Conservation (phyloP, 2,329 filamentous ascomycete genomes). For the Rhynchosporium secalis region DNA sequence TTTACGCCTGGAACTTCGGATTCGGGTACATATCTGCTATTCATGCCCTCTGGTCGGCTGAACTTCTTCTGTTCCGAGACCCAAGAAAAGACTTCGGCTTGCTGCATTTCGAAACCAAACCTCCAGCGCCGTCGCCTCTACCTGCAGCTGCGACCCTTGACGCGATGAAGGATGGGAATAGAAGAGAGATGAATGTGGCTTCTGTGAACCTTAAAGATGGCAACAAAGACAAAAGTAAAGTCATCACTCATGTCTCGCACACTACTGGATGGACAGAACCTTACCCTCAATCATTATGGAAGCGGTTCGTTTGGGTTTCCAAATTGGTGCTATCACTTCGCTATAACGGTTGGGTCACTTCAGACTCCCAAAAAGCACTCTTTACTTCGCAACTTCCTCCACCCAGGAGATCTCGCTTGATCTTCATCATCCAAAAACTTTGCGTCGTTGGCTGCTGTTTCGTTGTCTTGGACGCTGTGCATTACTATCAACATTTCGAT, state of each 20-base stretch:
- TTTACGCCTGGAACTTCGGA: conserved; percentile 17
- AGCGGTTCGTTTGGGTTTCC: conserved; percentile 17
- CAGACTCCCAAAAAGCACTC: background rate
- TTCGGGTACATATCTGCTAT: conserved; percentile 16
- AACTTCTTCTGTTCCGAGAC: conserved; percentile 22
- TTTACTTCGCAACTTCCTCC: conserved; percentile 1
- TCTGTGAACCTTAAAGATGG: background rate
- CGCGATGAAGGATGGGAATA: conserved; percentile 1
- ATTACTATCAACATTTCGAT: conserved; percentile 20
- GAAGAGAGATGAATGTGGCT: background rate
- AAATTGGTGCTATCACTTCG: conserved; percentile 18
- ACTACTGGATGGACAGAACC: conserved; percentile 17
- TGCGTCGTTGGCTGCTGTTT: conserved; percentile 11
- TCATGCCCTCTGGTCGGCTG: conserved; percentile 19
- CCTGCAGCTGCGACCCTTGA: background rate
- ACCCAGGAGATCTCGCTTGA: conserved; percentile 6
- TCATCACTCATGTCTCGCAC: background rate
- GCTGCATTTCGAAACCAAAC: background rate
- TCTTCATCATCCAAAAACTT: conserved; percentile 8
- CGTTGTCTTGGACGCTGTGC: conserved; percentile 16
- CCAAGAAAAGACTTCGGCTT: conserved; percentile 19
- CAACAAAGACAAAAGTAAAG: background rate
- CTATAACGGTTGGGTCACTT: conserved; percentile 18
- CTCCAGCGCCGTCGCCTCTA: background rate
- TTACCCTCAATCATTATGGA: conserved; percentile 11